These are phyloP conservation scores for Colletotrichum agaves DNA, from an alignment of 2,329 filamentous ascomycete species.

Conservation along the genomic window DNA sequence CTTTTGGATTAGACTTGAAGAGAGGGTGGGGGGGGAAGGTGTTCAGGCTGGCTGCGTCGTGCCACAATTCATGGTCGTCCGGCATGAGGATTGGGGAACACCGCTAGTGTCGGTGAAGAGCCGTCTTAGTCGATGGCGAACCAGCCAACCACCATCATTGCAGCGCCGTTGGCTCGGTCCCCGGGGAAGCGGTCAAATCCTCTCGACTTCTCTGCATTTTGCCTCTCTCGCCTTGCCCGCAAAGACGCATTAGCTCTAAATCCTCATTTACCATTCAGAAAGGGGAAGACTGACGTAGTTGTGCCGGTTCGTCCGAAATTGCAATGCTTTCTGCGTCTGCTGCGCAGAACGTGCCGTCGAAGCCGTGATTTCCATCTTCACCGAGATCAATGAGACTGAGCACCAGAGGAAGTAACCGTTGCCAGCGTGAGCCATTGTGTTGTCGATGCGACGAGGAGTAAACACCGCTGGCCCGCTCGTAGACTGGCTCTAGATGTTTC, in stretches of 20 bases:
- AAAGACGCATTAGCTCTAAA: background rate
- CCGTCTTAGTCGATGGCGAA: constrained; percentile 5
- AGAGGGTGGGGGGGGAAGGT: background rate
- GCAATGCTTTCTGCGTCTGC: background rate
- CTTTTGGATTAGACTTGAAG: background rate
- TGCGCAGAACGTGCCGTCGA: background rate
- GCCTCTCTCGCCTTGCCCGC: too few relatives aligned
- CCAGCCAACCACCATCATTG: constrained; percentile 18
- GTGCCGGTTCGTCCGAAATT: constrained; percentile 4
- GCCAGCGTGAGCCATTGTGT: background rate
- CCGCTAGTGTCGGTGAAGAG: constrained; percentile 32
- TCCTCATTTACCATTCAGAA: background rate
- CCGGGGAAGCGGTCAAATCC: background rate
- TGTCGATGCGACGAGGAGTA: constrained; percentile 12
- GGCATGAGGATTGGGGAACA: constrained; percentile 37
- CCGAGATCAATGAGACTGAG: background rate
- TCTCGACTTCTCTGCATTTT: too few relatives aligned
- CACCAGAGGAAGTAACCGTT: background rate
- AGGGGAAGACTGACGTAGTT: background rate
- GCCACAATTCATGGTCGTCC: constrained; percentile 5
- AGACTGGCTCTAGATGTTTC: constrained; percentile 15
- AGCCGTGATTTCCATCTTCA: background rate
- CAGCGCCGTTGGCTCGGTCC: constrained; percentile 27
- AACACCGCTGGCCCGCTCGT: constrained; percentile 4
- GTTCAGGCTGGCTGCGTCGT: constrained; percentile 4